phyloP scores from a whole-genome alignment of 2,329 filamentous ascomycete species.

The Byssothecium circinans region DNA sequence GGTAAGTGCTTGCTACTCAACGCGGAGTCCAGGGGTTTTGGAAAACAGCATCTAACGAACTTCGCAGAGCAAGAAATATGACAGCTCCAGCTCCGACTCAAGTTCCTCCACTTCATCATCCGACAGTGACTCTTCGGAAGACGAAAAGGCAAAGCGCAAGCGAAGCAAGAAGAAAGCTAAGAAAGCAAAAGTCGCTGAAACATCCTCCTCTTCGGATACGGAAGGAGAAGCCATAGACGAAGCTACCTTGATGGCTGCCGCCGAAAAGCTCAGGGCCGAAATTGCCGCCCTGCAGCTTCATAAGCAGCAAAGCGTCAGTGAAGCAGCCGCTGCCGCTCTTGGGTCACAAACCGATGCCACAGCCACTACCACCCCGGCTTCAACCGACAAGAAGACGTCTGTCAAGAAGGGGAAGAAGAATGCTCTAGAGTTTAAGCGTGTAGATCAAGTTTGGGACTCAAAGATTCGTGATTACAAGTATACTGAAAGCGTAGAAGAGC shows the following conservation, averaged over 20 bases:
- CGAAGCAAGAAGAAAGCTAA: conserved; percentile 18
- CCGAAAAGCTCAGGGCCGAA: background rate
- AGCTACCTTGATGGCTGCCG: conserved; percentile 4
- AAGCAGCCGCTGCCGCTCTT: conserved; percentile 11
- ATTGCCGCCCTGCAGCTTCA: background rate
- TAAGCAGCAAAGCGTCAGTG: conserved; percentile 15
- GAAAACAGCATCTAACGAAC: background rate
- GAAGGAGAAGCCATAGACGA: conserved; percentile 7
- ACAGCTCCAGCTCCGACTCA: conserved; percentile 18
- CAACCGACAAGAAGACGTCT: conserved; percentile 5
- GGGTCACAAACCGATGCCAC: conserved; percentile 2
- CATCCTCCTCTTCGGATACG: conserved; percentile 1
- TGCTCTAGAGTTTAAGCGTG: conserved; percentile 66
- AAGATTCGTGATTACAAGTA: conserved; percentile 61
- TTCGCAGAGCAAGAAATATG: conserved; percentile 17
- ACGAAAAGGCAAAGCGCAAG: conserved; percentile 28
- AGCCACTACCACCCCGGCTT: conserved; percentile 14
- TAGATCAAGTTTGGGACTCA: conserved; percentile 63
- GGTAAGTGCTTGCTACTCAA: no score
- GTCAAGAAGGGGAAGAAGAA: conserved; percentile 29
- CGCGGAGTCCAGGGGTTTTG: no score
- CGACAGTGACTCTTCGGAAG: conserved; percentile 18
- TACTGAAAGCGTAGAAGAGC: conserved; percentile 66
- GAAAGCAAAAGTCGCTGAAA: conserved; percentile 4
- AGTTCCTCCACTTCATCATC: conserved; percentile 18